Base-by-base conservation (phyloP, 768 basidiomycete species). In the Mycena indigotica region DNA sequence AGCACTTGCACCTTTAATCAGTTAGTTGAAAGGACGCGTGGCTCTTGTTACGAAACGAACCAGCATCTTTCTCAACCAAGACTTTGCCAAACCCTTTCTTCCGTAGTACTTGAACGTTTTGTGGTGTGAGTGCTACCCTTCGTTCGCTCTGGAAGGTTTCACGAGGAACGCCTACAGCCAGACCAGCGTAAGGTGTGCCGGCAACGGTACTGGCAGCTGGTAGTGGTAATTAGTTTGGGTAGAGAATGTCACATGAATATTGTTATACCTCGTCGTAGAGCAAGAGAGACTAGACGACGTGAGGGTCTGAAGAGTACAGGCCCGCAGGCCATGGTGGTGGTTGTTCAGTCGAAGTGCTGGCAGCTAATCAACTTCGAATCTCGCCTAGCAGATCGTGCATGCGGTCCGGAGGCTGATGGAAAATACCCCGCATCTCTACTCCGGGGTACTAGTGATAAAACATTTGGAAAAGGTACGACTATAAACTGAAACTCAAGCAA, bases 1-100 rank as follows among this genome's bases (percentile, higher is more conserved):
- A 4, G 93, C 86, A 50, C 83, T 78, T 32, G 71, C 69, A 44
- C 93, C 93, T 19, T 90, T 88, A 59, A 32, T 55, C 8, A 30
- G 41, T 21, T 40, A 19, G 6, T 1, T 23, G 8, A 5, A 10
- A 39, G 10, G n/a, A 41, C 25, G 25, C 30, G 6, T 10, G 45
- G 38, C 4, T 4, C n/a, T n/a, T 19, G 17, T 48, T 24, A 4
- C 8, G 5, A 3, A 23, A 52, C 53, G 53, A 35, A 32, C 61
- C 61, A 1, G 62, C 62, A 52, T 63, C 56, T 38, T 78, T 80
- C 68, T 93, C 91, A 23, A 95, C 81, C 30, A 94, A 77, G 48
- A 95, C 83, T 53, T 79, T 79, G 5, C 73, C 65, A 66, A 95
- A 93, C 5, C 93, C 93, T 65, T 95, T 94, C 80, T 94, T 94